Base-by-base conservation (phyloP, 176 grass and related monocot genomes). In the Bolboschoenus planiculmis region DNA sequence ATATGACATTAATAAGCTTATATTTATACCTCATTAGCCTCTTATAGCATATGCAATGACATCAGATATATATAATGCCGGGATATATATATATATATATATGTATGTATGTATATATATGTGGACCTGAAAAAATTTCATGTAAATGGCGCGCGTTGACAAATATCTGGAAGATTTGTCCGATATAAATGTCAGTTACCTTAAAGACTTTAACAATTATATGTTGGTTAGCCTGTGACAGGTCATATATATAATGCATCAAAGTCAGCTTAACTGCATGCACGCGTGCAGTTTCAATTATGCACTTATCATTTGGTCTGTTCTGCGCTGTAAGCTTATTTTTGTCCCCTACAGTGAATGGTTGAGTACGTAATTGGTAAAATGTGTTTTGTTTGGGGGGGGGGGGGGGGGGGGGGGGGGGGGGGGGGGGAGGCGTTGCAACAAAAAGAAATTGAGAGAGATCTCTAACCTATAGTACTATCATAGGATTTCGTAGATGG, bases 161-260 rank as follows among this genome's bases (percentile, higher is more conserved):
- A 62, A 31, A 33, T 50, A 44, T 1, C 16, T 44, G 79, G 5
- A 21, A 35, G 15, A 36, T 39, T 80, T 80, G 77, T 37, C 55
- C 59, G 50, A 35, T 80, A 24, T 24, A 57, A 56, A 80, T 80
- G 77, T 59, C 50, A 36, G 6, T 80, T 80, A 78, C n/a, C n/a
- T n/a, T n/a, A n/a, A n/a, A 77, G 24, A 78, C 27, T 30, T 78
- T 14, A 56, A 56, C 39, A 29, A 47, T 82, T 62, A 65, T 82
- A 18, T 31, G 58, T 66, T 82, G 36, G 57, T 82, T 82, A 56
- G 79, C 56, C 65, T 66, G 59, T 65, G 15, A 62, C 24, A 18
- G 43, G 4, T 53, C 72, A 51, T 53, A 53, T 53, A 62, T 62
- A 46, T 82, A 29, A 47, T 65, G 56, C 60, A 63, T 82, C 5